Base-by-base conservation (phyloP, 805 yeast genomes). In the Saccharomyces jurei region DNA sequence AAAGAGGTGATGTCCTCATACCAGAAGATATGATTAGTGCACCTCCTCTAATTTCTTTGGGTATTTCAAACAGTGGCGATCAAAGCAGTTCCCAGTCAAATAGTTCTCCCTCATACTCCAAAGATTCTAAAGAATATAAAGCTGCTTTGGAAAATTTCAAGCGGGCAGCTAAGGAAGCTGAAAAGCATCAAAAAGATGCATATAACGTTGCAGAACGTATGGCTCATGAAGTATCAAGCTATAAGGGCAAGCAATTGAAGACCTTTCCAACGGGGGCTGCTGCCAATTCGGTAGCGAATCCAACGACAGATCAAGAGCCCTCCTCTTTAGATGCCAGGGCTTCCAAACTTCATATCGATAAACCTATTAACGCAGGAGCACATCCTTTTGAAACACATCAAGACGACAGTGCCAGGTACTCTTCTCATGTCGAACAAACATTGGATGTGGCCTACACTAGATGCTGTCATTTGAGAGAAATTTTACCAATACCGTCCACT, bases 401-500 rank as follows among this genome's bases (percentile, higher is more conserved):
- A 21, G 56, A 50, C 5, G 60, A 55, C 4, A 14, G 27, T 11
- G 60, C 55, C n/a, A 66, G 62, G 9, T 53, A 59, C 52, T 73
- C 75, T 41, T 14, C 49, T 10, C n/a, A 57, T 0, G 59, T 59
- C 13, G 68, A 70, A 48, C 49, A 67, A 14, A 69, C 72, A 2
- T 57, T 76, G 52, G 96, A 89, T 62, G 78, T 82, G 49, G 76
- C 92, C 64, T 91, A 91, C 70, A 89, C 97, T 1, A 76, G 97
- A 59, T 92, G 97, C 69, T 91, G 97, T 67, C 97, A 91, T 69
- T 74, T 91, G 55, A 76, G 97, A 53, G 97, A 91, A 64, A 91
- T 91, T 54, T 69, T 91, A 57, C 97, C 98, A 1, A 91, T 91
- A 50, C 92, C 96, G 2, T 92, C 96, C 2, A 89, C 92, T 6